Evolutionary conservation across 169 alveolate genomes (phyloP), one percentile per base, ranked within the genome.

Genomic region (Plasmodium vivax): DNA sequence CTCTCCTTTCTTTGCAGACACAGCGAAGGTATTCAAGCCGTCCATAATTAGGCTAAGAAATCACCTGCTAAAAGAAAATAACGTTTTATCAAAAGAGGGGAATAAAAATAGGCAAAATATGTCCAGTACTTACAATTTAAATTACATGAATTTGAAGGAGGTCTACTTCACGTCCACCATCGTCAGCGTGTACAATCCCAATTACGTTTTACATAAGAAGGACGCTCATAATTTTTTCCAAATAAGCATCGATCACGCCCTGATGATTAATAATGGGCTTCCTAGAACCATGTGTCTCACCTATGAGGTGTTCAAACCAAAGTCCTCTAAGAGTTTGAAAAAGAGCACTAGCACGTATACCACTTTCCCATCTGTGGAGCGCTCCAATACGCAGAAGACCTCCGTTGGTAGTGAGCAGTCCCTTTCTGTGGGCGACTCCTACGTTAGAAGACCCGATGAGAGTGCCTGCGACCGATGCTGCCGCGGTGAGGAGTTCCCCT

Each of bases 211-310:
- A 74, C 30, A 90, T 81, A 80, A 82, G 19, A 90, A 90, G 73
- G 92, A 90, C 73, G 94, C 94, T 45, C 94, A 90, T 71, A 90
- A 90, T 82, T 90, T 90, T 36, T 90, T 34, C 74, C 94, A 90
- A 58, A 90, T 90, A 27, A 81, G 73, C 41, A 81, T 90, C 36
- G 94, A 90, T 23, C 94, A 90, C 74, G 90, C 81, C n/a, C 30
- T 90, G 19, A 90, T 90, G 94, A 90, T 90, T 71, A 90, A 90
- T 82, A 90, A 90, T 82, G 84, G 92, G 0, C 23, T 90, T 8
- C 94, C 94, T 0, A 90, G 73, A 90, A 90, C 91, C 34, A 90
- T 90, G 82, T 82, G 47, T 82, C 34, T 90, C 19, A 80, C 45
- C 27, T 90, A 82, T 81, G 94, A 90, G 83, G 43, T 90, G 3